These are phyloP conservation scores for Porcisia deanei DNA, from an alignment of 208 protist species.

Conservation along the genomic window DNA sequence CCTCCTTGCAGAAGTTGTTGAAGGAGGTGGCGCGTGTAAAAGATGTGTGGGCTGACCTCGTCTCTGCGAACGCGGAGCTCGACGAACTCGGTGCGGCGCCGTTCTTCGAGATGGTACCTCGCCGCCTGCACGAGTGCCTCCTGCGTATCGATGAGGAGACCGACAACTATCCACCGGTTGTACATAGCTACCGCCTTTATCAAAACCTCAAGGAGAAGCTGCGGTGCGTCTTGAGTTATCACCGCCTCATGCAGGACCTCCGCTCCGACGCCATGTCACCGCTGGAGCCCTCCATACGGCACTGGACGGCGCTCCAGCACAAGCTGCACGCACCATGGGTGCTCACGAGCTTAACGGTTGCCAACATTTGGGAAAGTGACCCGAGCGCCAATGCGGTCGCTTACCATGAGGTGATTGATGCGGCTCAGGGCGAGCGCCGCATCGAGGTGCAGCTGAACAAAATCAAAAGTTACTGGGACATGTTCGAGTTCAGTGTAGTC, in stretches of 20 bases:
- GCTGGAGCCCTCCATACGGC: constrained; percentile 64
- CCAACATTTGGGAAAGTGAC: constrained; percentile 87
- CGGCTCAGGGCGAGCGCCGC: constrained; percentile 85
- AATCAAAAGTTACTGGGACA: constrained; percentile 94
- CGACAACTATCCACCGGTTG: constrained; percentile 51
- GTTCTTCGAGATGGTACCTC: constrained; percentile 94
- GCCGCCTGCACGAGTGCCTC: constrained; percentile 84
- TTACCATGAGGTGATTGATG: constrained; percentile 92
- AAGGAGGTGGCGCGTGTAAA: constrained; percentile 91
- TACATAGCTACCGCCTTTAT: constrained; percentile 66
- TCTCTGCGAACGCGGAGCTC: constrained; percentile 74
- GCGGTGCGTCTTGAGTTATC: constrained; percentile 48
- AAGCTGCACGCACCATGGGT: constrained; percentile 93
- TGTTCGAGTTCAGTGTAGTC: constrained; percentile 93
- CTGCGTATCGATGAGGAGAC: constrained; percentile 56
- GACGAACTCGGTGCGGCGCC: constrained; percentile 84
- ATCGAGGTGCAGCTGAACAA: constrained; percentile 85
- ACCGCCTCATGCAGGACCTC: constrained; percentile 91
- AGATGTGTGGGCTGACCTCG: constrained; percentile 90
- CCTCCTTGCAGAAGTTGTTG: constrained; percentile 65
- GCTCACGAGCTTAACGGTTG: constrained; percentile 83
- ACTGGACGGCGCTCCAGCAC: constrained; percentile 82
- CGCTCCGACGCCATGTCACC: constrained; percentile 93
- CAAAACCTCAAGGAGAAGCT: constrained; percentile 49
- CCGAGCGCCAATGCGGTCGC: constrained; percentile 93